Evolutionary conservation across 2,329 filamentous ascomycete genomes (phyloP).

Genomic region (Paraphaeosphaeria minitans): DNA sequence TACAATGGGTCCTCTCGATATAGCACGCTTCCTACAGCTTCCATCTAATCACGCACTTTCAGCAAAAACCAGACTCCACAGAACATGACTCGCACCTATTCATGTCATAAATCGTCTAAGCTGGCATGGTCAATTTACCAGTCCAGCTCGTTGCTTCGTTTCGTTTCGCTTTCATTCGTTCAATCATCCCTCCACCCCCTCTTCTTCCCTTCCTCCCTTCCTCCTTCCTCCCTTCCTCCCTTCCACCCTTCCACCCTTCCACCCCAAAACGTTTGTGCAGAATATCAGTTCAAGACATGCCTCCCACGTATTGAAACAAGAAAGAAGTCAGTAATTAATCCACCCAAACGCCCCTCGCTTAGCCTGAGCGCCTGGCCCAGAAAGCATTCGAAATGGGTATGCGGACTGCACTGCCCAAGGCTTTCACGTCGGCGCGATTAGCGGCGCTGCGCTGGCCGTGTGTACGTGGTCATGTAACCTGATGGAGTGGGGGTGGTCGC

Average conservation of each 20-base stretch:
- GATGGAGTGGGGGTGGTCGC: neutral
- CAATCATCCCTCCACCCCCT: neutral
- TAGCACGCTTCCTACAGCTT: too few relatives aligned
- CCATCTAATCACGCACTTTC: too few relatives aligned
- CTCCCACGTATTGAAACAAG: neutral
- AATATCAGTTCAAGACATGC: neutral
- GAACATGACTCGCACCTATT: neutral
- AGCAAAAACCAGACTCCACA: too few relatives aligned
- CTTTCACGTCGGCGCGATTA: neutral
- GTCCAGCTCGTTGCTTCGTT: neutral
- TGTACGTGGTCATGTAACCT: neutral
- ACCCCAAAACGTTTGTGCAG: neutral
- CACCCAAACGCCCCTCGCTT: slow-evolving; percentile 9
- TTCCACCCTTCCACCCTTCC: neutral
- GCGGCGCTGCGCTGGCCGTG: neutral
- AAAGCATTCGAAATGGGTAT: neutral
- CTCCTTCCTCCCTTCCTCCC: neutral
- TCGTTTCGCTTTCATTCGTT: neutral
- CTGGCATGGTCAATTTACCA: neutral
- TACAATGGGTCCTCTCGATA: too few relatives aligned
- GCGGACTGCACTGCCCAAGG: neutral
- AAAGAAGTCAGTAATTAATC: neutral
- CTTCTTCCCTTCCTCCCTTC: neutral
- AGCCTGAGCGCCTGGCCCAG: neutral
- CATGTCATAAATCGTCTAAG: neutral